These are phyloP conservation scores for Punica granatum DNA, from an alignment of 345 rosid genomes.

Conservation along the genomic window DNA sequence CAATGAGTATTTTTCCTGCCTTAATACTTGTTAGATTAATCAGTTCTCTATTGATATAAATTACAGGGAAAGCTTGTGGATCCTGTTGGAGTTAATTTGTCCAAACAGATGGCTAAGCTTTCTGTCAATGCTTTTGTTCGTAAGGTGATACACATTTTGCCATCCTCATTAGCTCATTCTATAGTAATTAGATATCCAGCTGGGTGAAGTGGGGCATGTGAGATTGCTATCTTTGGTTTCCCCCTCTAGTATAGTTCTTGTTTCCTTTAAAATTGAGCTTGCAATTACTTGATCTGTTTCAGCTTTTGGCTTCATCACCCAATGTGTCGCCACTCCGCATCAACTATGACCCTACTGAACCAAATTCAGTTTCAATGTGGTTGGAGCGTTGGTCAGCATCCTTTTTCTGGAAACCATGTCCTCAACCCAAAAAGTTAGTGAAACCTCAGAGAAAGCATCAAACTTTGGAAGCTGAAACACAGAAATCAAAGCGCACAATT, in stretches of 20 bases:
- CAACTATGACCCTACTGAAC: constrained; percentile 39
- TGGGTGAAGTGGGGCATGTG: neutral
- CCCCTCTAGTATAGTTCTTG: neutral
- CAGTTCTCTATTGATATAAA: neutral
- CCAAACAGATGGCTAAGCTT: constrained; percentile 35
- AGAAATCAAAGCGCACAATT: constrained; percentile 56
- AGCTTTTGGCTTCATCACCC: constrained; percentile 78
- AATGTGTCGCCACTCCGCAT: constrained; percentile 50
- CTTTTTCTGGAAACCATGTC: constrained; percentile 61
- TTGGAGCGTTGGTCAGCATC: constrained; percentile 77
- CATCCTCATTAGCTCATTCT: neutral
- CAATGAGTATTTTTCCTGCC: neutral
- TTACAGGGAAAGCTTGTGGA: constrained; percentile 38
- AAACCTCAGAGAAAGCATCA: constrained; percentile 53
- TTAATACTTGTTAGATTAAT: neutral
- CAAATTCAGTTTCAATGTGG: constrained; percentile 70
- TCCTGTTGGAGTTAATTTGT: constrained; percentile 24
- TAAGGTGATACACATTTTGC: constrained; percentile 40
- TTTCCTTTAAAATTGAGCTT: constrained; percentile 5
- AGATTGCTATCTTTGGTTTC: neutral
- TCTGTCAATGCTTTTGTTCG: constrained; percentile 50
- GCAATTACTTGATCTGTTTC: constrained; percentile 23
- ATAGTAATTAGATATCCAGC: neutral
- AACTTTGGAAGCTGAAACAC: constrained; percentile 42
- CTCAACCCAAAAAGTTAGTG: constrained; percentile 49